A percentile compares a stretch with the other conserved stretches of the same genome.
These are phyloP conservation scores for Umbelopsis vinacea DNA, from an alignment of 192 early-diverging fungal species.

Conservation along the genomic window DNA sequence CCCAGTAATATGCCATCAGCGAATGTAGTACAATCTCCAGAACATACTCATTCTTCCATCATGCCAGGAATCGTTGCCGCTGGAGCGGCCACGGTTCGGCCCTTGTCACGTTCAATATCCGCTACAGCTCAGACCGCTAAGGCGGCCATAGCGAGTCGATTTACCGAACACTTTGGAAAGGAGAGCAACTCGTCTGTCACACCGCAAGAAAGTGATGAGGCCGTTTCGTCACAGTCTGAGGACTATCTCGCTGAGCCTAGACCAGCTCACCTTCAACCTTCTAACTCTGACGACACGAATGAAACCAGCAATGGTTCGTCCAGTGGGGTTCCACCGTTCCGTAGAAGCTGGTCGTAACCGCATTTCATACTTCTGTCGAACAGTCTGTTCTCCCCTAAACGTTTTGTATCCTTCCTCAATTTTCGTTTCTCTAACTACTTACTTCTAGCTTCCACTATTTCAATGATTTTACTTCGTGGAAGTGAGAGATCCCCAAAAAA, in stretches of 20 bases:
- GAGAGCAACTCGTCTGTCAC: neutral
- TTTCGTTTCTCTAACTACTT: no score
- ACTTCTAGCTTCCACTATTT: no score
- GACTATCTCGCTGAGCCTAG: neutral
- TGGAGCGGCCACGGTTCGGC: neutral
- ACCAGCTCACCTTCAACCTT: neutral
- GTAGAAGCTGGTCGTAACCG: constrained; percentile 16
- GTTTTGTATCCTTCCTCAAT: no score
- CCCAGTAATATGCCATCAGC: neutral
- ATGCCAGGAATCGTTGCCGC: neutral
- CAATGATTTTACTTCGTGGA: no score
- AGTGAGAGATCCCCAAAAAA: no score
- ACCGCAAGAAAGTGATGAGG: neutral
- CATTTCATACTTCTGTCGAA: neutral
- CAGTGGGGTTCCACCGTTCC: neutral
- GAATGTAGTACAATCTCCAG: neutral
- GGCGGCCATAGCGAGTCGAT: neutral
- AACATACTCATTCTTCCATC: neutral
- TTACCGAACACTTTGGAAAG: constrained; percentile 22
- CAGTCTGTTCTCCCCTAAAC: neutral
- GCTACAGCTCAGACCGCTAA: neutral
- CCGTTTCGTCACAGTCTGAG: neutral
- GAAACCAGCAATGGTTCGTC: constrained; percentile 3
- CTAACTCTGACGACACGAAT: constrained; percentile 1
- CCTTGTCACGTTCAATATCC: constrained; percentile 9